These are phyloP conservation scores for Fereydounia khargensis DNA, from an alignment of 1,284 basidiomycete species.

Conservation along the genomic window DNA sequence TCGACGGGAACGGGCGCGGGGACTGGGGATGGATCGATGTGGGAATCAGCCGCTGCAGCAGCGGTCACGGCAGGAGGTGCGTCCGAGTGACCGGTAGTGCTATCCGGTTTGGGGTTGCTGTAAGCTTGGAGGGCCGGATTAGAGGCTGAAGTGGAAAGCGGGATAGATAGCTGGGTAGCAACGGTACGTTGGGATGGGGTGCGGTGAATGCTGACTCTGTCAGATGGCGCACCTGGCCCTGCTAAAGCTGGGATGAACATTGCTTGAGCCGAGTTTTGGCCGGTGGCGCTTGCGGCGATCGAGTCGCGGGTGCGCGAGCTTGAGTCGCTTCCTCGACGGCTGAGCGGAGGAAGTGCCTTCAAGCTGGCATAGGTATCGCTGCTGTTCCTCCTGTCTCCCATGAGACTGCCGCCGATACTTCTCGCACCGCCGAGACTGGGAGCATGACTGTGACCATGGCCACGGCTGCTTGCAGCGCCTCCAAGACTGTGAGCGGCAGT, in stretches of 20 bases:
- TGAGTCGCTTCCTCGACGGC: slow-evolving; percentile 47
- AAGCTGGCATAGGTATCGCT: slow-evolving; percentile 48
- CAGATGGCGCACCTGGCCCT: slow-evolving; percentile 15
- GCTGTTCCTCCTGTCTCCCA: slow-evolving; percentile 45
- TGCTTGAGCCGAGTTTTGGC: slow-evolving; percentile 37
- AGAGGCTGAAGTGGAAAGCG: slow-evolving; percentile 34
- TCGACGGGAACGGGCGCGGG: too few species aligned
- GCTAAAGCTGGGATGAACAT: slow-evolving; percentile 18
- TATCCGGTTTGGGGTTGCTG: slow-evolving; percentile 17
- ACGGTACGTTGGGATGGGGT: slow-evolving; percentile 47
- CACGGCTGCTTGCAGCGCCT: slow-evolving; percentile 22
- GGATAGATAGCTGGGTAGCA: slow-evolving; percentile 45
- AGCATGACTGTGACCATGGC: slow-evolving; percentile 22
- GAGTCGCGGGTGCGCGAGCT: slow-evolving; percentile 36
- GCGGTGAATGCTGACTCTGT: slow-evolving; percentile 36
- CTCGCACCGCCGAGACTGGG: slow-evolving; percentile 40
- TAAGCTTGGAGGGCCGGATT: slow-evolving; percentile 18
- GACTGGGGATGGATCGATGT: too few species aligned
- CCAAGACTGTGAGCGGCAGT: slow-evolving; percentile 60
- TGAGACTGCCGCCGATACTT: slow-evolving; percentile 42
- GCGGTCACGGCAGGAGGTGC: too few species aligned
- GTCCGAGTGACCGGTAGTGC: too few species aligned
- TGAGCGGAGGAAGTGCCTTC: slow-evolving; percentile 48
- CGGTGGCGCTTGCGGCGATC: slow-evolving; percentile 38
- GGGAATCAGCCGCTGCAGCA: too few species aligned